A percentile compares a stretch with the other conserved stretches of the same genome.
These are phyloP conservation scores for Discostella stelligeroides DNA, from an alignment of 108 stramenopile species.

Conservation along the genomic window DNA sequence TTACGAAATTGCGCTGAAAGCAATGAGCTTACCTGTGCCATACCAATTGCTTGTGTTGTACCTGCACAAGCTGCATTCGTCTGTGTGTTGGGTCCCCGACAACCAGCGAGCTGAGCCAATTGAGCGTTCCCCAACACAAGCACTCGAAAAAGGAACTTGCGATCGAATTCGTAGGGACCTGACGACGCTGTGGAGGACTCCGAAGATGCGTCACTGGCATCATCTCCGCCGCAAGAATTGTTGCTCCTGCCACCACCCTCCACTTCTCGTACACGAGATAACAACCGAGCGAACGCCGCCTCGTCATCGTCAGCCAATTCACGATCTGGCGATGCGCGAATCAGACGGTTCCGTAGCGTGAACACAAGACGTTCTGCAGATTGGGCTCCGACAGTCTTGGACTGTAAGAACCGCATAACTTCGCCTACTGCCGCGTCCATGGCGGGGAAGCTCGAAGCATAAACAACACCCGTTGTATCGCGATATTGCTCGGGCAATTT, in stretches of 20 bases:
- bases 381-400: slow-evolving; percentile 86
- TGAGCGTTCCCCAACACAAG: slow-evolving; percentile 95
- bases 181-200: slow-evolving; percentile 43
- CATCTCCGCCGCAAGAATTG: slow-evolving; percentile 23
- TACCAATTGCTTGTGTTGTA: slow-evolving; percentile 94
- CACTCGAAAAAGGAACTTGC: slow-evolving; percentile 97
- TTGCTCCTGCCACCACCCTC: slow-evolving; percentile 43
- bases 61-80: slow-evolving; percentile 98
- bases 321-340: slow-evolving; percentile 68
- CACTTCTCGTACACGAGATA: slow-evolving; percentile 64
- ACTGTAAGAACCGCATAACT: slow-evolving; percentile 91
- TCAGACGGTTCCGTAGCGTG: slow-evolving; percentile 76
- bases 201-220: slow-evolving; percentile 38
- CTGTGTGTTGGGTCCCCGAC: slow-evolving; percentile 96
- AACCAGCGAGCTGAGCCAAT: slow-evolving; percentile 94
- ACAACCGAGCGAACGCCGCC: slow-evolving; percentile 79
- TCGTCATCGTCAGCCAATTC: slow-evolving; percentile 84
- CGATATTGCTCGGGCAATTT: slow-evolving; percentile 88
- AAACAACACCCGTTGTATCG: slow-evolving; percentile 94
- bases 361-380: slow-evolving; percentile 74
- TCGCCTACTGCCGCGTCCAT: slow-evolving; percentile 97
- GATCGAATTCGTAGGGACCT: slow-evolving; percentile 88
- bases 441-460: slow-evolving; percentile 95
- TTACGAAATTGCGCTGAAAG: background rate
- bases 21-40: slow-evolving; percentile 67